Percentiles rank a stretch among this genome's conserved stretches.
These are phyloP conservation scores for Trichophyton equinum DNA, from an alignment of 2,329 filamentous ascomycete species.

Conservation along the genomic window DNA sequence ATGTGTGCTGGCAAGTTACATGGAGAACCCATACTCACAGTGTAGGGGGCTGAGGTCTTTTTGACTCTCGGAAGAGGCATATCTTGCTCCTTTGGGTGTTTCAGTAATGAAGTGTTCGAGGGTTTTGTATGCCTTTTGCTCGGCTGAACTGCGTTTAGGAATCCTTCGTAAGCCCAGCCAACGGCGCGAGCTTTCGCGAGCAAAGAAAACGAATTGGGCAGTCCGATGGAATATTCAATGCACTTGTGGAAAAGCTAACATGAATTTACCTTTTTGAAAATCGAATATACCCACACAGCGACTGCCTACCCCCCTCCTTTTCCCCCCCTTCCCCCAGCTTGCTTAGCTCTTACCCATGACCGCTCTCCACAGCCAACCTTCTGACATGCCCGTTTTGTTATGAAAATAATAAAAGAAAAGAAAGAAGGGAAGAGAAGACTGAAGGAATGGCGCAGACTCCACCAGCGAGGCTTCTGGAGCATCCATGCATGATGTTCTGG, in stretches of 20 bases:
- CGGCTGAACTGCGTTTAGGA: background rate
- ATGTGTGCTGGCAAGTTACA: background rate
- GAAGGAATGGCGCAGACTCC: background rate
- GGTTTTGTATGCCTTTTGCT: background rate
- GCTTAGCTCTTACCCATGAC: background rate
- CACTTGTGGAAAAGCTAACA: background rate
- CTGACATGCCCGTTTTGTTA: background rate
- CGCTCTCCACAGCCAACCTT: background rate
- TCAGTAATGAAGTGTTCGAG: background rate
- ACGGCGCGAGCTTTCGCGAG: background rate
- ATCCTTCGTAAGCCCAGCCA: background rate
- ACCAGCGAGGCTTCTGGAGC: background rate
- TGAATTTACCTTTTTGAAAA: background rate
- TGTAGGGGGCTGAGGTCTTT: background rate
- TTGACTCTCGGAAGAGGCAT: background rate
- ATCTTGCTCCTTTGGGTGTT: background rate
- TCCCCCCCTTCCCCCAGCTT: background rate
- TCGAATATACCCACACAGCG: background rate
- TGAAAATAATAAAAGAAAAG: background rate
- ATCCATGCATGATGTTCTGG: slow-evolving; percentile 3
- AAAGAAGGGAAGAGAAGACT: background rate
- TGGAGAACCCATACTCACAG: background rate
- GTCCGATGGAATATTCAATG: background rate
- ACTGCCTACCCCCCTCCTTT: background rate
- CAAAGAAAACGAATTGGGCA: background rate